Conservation (phyloP, 2,329 filamentous ascomycete genomes). For the Biscogniauxia sp. region DNA sequence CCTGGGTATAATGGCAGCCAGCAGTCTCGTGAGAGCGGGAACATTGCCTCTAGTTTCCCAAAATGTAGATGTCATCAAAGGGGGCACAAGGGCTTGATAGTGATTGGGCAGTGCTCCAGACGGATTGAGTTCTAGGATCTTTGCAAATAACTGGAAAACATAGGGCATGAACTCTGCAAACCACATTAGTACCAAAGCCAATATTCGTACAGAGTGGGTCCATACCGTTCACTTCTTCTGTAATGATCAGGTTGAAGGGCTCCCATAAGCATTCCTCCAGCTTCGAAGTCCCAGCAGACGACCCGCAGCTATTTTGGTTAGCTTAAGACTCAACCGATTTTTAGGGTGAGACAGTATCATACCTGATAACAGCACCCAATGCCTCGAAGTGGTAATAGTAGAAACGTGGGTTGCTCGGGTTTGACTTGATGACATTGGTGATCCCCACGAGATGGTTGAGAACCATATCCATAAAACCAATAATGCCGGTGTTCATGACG, state of each 20-base stretch:
- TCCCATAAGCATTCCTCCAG: conserved; percentile 80
- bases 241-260: conserved; percentile 77
- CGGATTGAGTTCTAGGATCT: conserved; percentile 83
- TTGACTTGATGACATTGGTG: conserved; percentile 86
- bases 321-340: conserved; percentile 1
- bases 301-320: conserved; percentile 53
- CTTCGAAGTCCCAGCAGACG: conserved; percentile 63
- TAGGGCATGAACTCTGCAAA: conserved; percentile 85
- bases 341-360: conserved; percentile 21
- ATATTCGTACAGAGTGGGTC: not conserved
- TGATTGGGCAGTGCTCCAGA: conserved; percentile 74
- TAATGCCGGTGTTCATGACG: conserved; percentile 80
- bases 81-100: conserved; percentile 75
- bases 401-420: conserved; percentile 95
- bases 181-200: conserved; percentile 29
- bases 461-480: conserved; percentile 72
- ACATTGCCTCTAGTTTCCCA: conserved; percentile 95
- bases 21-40: conserved; percentile 80
- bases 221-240: conserved; percentile 76
- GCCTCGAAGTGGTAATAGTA: conserved; percentile 99
- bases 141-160: conserved; percentile 91
- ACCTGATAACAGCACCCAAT: conserved; percentile 81
- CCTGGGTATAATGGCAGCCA: conserved; percentile 80
- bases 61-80: conserved; percentile 74
- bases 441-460: conserved; percentile 83